phyloP scores from a whole-genome alignment of 352 stramenopile species.

The Blastocystis sp. region DNA sequence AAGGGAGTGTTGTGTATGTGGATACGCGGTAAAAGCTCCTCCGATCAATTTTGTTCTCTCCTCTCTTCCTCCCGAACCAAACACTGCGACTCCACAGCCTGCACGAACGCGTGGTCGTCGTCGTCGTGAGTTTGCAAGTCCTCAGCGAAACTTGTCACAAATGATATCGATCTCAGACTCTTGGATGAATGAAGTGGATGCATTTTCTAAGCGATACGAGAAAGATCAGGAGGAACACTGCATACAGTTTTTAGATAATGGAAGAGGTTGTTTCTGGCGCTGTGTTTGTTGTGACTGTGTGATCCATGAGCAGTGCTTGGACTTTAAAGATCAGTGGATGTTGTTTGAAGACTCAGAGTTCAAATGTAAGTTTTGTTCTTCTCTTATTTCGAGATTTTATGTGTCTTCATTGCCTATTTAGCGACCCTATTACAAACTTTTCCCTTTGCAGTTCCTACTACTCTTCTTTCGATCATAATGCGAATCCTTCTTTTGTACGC shows the following conservation, averaged over 20 bases:
- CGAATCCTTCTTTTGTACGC: neutral
- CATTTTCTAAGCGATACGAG: neutral
- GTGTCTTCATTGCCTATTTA: neutral
- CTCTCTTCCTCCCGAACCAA: neutral
- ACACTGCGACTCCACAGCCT: no score
- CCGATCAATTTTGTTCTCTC: neutral
- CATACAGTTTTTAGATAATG: neutral
- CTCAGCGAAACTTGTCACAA: neutral
- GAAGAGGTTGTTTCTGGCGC: neutral
- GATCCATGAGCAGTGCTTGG: constrained; percentile 22
- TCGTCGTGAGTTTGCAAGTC: neutral
- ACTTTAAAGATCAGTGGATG: constrained; percentile 36
- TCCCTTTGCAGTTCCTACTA: neutral
- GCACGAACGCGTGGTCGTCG: neutral
- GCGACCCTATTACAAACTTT: constrained; percentile 1
- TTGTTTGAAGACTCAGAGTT: neutral
- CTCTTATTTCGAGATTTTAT: constrained; percentile 26
- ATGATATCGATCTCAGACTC: neutral
- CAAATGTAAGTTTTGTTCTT: neutral
- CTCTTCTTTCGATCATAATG: neutral
- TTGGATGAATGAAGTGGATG: neutral
- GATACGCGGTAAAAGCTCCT: neutral
- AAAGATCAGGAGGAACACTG: neutral
- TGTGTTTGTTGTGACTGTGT: constrained; percentile 12
- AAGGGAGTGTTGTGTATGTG: neutral